A percentile compares a stretch with the other conserved stretches of the same genome.
phyloP scores from a whole-genome alignment of 805 yeast species.

The Candida golubevii region DNA sequence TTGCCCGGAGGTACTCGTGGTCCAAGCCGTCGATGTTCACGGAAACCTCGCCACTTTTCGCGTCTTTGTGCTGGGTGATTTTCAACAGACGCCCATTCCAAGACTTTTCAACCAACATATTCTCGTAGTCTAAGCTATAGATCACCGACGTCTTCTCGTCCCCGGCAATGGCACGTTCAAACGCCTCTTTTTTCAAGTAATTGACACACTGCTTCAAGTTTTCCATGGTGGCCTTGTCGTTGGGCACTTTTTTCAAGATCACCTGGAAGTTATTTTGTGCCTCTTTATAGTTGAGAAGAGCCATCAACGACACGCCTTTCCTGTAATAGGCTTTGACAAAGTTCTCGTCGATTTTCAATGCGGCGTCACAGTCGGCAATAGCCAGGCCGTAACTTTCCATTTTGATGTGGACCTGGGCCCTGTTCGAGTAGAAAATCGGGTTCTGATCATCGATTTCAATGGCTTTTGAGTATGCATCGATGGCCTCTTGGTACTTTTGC shows the following conservation, averaged over 20 bases:
- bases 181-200: slow-evolving; percentile 67
- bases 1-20: slow-evolving; percentile 52
- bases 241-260: slow-evolving; percentile 60
- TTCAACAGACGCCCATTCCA: slow-evolving; percentile 58
- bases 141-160: slow-evolving; percentile 55
- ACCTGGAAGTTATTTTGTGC: slow-evolving; percentile 66
- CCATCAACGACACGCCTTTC: slow-evolving; percentile 76
- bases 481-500: slow-evolving; percentile 60
- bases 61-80: slow-evolving; percentile 28
- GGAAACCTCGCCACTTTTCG: slow-evolving; percentile 15
- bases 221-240: slow-evolving; percentile 61
- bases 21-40: slow-evolving; percentile 40
- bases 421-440: slow-evolving; percentile 70
- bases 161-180: slow-evolving; percentile 80
- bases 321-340: slow-evolving; percentile 83
- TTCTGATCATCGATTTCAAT: slow-evolving; percentile 57
- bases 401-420: slow-evolving; percentile 88
- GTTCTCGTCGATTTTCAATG: slow-evolving; percentile 61
- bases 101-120: slow-evolving; percentile 46
- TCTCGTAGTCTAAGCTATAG: slow-evolving; percentile 43
- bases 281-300: slow-evolving; percentile 68
- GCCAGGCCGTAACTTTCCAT: slow-evolving; percentile 85
- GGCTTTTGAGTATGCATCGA: slow-evolving; percentile 69
- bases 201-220: slow-evolving; percentile 60
- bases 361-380: slow-evolving; percentile 67